Evolutionary conservation across 164 flowering plant species (phyloP), one percentile per base, ranked within the genome.

Genomic region (Vitis riparia): DNA sequence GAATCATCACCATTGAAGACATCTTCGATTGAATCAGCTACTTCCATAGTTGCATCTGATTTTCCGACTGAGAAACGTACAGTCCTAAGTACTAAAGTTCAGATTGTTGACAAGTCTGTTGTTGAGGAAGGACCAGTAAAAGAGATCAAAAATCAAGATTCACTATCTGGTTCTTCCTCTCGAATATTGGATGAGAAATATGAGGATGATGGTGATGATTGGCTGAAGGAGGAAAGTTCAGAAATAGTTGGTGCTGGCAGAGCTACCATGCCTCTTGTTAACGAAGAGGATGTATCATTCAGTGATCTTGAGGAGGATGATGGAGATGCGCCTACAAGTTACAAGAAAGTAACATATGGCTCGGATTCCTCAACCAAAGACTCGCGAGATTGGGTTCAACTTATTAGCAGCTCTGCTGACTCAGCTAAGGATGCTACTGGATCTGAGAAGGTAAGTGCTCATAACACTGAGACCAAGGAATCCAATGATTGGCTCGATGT

Each of bases 281-380:
- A 82, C 60, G 90, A 84, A 2, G 91, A 88, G 62, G 92, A 86
- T 76, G 90, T 88, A 5, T 85, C 92, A 3, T 88, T 88, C 68
- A 88, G 98, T 81, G 99, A 95, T 79, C 96, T 95, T 52, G 99
- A 95, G 76, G 93, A 91, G 11, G 95, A 92, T 69, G 93, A 81
- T 65, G 87, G 60, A 48, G 91, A 86, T 65, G 75, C 67, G 1
- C 80, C 84, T 27, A 5, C 77, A 8, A 84, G 70, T 74, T 74
- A 82, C 55, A 89, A 84, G 72, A 85, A 83, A 63, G 76, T 50
- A 8, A 74, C 81, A 37, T 66, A 83, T 56, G 67, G 74, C 55
- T 83, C 92, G 15, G 86, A 84, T 66, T 76, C 89, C 37, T 79
- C 91, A 23, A 52, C 77, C 11, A 89, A 85, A 66, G 92, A 83